These are phyloP conservation scores for Aspergillus nidulans DNA, from an alignment of 495 filamentous ascomycete genomes.

Conservation along the genomic window DNA sequence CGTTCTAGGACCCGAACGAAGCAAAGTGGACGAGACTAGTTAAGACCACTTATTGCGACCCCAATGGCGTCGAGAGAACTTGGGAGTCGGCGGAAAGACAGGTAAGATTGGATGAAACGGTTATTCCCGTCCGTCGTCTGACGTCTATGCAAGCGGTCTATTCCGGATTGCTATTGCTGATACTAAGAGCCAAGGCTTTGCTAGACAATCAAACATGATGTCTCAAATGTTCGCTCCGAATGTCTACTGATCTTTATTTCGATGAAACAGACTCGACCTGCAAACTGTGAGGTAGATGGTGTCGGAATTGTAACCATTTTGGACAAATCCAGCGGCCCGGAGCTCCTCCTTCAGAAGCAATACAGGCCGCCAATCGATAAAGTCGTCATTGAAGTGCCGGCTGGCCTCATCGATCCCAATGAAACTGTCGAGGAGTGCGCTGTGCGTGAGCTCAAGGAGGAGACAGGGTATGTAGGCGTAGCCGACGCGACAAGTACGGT, in stretches of 20 bases:
- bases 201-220: background rate
- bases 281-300: conserved; percentile 70
- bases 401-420: conserved; percentile 77
- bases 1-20: conserved; percentile 44
- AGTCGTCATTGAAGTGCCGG: conserved; percentile 77
- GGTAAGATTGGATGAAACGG: conserved; percentile 24
- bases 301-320: conserved; percentile 89
- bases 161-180: background rate
- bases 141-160: background rate
- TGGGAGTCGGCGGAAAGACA: conserved; percentile 80
- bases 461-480: conserved; percentile 83
- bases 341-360: conserved; percentile 82
- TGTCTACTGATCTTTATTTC: conserved; percentile 2
- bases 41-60: conserved; percentile 70
- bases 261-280: conserved; percentile 53
- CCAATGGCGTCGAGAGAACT: conserved; percentile 60
- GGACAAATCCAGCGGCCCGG: conserved; percentile 63
- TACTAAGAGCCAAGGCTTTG: background rate
- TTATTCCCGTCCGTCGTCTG: background rate
- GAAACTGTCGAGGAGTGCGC: conserved; percentile 78
- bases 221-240: background rate
- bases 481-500: conserved; percentile 63
- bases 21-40: conserved; percentile 72
- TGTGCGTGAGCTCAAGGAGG: conserved; percentile 85
- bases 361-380: conserved; percentile 80